Evolutionary conservation across 129 eudicot species (phyloP), one percentile per base, ranked within the genome.

Genomic region (Daucus carota): DNA sequence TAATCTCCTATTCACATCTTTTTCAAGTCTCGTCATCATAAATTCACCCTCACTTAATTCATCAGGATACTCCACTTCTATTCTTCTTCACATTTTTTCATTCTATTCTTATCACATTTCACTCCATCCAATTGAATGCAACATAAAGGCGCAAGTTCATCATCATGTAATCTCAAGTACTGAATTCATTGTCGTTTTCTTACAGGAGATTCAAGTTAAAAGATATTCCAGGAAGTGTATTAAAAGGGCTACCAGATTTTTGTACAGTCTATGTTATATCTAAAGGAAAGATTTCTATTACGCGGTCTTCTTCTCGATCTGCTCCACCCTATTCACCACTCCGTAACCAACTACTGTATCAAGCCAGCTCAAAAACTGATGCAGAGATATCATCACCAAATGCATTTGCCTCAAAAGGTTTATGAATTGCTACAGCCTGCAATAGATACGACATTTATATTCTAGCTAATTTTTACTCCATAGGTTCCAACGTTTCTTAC

Each of bases 231-330:
- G 90, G 84, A 52, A 74, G 76, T 76, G 76, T 89, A 29, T 38
- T 81, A 73, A 90, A 86, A 84, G 88, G 86, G 44, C 82, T 81
- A 17, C 92, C 92, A 5, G 87, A 87, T 80, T 90, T 86, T 74
- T 93, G 98, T 81, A 81, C 88, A 0, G 86, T 90, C 14, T 88
- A 86, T 75, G 83, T 87, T 70, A 87, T 93, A 71, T 84, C 92
- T 60, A 93, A 88, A 76, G 96, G 96, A 72, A 93, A 88, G 85
- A 85, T 88, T 75, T 83, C 90, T 34, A 82, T 88, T 34, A 75
- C 87, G 1, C 75, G 86, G 71, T 77, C 90, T 82, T 90, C 98
- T 60, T 76, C 90, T 34, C 89, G 98, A 62, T 83, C 86, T 28
- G 82, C 92, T 9, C 98, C 93, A 20, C 45, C 79, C 20, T 57